Evolutionary conservation across 768 basidiomycete genomes (phyloP), one percentile per base, ranked within the genome.

Genomic region (Pseudohyphozyma bogoriensis): DNA sequence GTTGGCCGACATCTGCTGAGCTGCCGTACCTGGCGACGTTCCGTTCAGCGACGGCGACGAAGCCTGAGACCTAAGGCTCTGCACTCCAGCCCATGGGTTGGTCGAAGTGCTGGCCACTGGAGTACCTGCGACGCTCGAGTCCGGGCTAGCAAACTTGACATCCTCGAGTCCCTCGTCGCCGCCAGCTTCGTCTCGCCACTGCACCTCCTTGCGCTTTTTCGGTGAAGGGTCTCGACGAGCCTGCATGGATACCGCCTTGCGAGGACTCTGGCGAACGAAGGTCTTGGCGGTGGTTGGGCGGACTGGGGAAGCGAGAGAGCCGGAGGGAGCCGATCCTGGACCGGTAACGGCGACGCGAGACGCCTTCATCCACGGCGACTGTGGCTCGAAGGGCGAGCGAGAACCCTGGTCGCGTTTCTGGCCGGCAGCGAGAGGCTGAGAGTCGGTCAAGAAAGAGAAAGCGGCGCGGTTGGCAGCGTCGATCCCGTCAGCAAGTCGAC

Each of bases 111-210:
- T 42, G 29, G 24, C 31, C 32, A 51, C 36, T 2, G 29, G 24
- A 1, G 64, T 56, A 4, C 52, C 51, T 7, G 59, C 45, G 42
- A 65, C 31, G 12, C 56, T 53, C 28, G 61, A 31, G n/a, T 56
- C 33, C 4, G 63, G 63, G 56, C 50, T 24, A 4, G 51, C 7
- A 16, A 26, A 28, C 4, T 62, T 65, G 64, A 62, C 51, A 55
- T 56, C 60, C 51, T 65, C 64, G 31, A 65, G 55, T 7, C 59
- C 64, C 44, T 35, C 44, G 3, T 58, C 62, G 20, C 63, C 65
- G 35, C 65, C 60, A 2, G 55, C 33, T 52, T 66, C 65, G 55
- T 66, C 65, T 6, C 60, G 37, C 65, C 65, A 66, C 49, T 66
- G 60, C 22, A 66, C 60, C 10, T 53, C 60, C 51, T 66, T 66